phyloP scores from a whole-genome alignment of 805 yeast species.

The Candida krabiensis region DNA sequence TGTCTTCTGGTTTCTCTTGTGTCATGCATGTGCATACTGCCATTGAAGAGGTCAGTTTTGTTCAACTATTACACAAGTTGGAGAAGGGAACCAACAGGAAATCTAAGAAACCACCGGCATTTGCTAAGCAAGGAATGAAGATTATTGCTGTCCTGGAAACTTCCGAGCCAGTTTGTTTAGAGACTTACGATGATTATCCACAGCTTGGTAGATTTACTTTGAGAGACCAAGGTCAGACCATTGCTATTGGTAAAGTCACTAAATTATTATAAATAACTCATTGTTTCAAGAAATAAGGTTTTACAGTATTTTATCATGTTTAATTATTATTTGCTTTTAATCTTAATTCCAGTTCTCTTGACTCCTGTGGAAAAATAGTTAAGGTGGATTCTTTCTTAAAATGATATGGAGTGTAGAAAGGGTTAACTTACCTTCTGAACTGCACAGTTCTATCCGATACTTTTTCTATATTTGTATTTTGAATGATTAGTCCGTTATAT shows the following conservation, averaged over 20 bases:
- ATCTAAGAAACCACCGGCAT: slow-evolving; percentile 96
- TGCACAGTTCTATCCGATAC: too few species aligned
- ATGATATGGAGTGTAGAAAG: too few species aligned
- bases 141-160: slow-evolving; percentile 89
- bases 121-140: slow-evolving; percentile 99
- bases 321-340: too few species aligned
- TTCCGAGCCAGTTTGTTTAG: slow-evolving; percentile 87
- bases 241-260: slow-evolving; percentile 97
- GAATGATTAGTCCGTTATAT: too few species aligned
- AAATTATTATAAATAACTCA: slow-evolving; percentile 62
- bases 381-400: too few species aligned
- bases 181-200: slow-evolving; percentile 87
- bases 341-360: too few species aligned
- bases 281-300: too few species aligned
- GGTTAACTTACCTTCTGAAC: too few species aligned
- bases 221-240: slow-evolving; percentile 97
- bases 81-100: slow-evolving; percentile 96
- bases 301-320: not conserved
- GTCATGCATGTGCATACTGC: slow-evolving; percentile 99
- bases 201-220: slow-evolving; percentile 97
- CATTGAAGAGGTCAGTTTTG: slow-evolving; percentile 87
- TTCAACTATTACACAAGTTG: slow-evolving; percentile 83
- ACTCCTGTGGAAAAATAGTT: too few species aligned
- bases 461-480: too few species aligned
- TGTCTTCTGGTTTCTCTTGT: slow-evolving; percentile 95